Base-by-base conservation (phyloP, 139 green algal species). In the Coccomyxa sp. region DNA sequence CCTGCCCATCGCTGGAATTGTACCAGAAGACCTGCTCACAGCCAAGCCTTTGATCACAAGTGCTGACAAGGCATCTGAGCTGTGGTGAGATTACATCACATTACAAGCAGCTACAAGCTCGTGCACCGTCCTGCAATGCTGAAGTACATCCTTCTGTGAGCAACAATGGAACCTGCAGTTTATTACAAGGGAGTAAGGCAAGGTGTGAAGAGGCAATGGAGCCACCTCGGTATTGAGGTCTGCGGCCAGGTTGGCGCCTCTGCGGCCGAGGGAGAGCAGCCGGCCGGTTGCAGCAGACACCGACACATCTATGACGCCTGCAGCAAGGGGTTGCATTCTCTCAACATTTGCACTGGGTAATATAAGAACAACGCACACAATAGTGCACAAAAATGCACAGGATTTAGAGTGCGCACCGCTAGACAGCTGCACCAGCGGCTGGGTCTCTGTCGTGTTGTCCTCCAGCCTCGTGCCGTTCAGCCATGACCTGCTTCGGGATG, bases 1-100 rank as follows among this genome's bases (percentile, higher is more conserved):
- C 79, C 27, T 77, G 21, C 32, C 82, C 87, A 67, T 92, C 88
- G 71, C 85, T 90, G 63, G 81, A 71, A 82, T 92, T 91, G 85
- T 92, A 92, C 83, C 85, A 90, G 51, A 71, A 45, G 51, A 25
- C 78, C 78, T 45, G 16, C 30, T 51, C 38, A 51, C 38, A 51
- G 38, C 38, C 38, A 51, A 51, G 38, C 38, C 38, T 51, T 51
- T 51, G 3, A 51, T 51, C 38, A 51, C 38, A 51, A 51, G 7
- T 51, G 38, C 38, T 51, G 38, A 51, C 7, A 51, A 51, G 38
- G 38, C 38, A 51, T 9, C 4, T 30, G 66, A 23, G 66, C 9
- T 74, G 4, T 23, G 21, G 66, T 27, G 23, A 23, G 23, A 74
- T 14, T 23, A 27, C 63, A 71, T 71, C 63, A 71, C 63, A 27